Evolutionary conservation across 2,329 filamentous ascomycete species (phyloP), one percentile per base, ranked within the genome.

Genomic region (Cladosporium halotolerans): DNA sequence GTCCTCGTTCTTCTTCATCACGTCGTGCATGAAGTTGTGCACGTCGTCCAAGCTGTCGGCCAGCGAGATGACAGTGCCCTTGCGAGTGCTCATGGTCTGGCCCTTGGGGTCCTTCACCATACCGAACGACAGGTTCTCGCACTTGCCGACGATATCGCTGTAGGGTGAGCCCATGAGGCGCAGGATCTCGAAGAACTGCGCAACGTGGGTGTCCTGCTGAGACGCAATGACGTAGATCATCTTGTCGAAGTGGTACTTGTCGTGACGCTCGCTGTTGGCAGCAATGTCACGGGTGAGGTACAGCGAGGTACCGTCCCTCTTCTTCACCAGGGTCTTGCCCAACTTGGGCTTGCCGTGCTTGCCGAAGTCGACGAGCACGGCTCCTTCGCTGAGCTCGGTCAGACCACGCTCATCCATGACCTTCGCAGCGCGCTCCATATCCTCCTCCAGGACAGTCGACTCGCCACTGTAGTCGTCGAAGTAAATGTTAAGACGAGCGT

Each of bases 1-100:
- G 66, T 80, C 78, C 63, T 87, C 79, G 70, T 97, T 97, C 75
- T 86, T 86, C 72, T 77, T 83, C 93, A 99, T 99, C 48, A 95
- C 89, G 57, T 96, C 89, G 77, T 97, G 92, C 93, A 99, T 99
- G 73, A 91, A 89, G 52, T 96, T 92, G 64, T 83, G 85, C 7
- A 95, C 89, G 41, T 73, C 68, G 53, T 72, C 69, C 40, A 78
- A 65, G 55, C 76, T 75, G 69, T 79, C 72, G 61, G 73, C 71
- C n/a, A 78, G 67, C 54, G 71, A 74, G 55, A 73, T 71, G 32
- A 66, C 65, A 10, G 71, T 74, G 18, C 81, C 81, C 68, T 82
- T 83, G 59, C 81, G 76, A 8, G 81, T 83, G 59, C 76, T 79
- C 80, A 85, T 84, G 39, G 81, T 82, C 53, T 80, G 75, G 28